Evolutionary conservation across 768 basidiomycete genomes (phyloP), one percentile per base, ranked within the genome.

Genomic region (Lactifluus subvellereus): DNA sequence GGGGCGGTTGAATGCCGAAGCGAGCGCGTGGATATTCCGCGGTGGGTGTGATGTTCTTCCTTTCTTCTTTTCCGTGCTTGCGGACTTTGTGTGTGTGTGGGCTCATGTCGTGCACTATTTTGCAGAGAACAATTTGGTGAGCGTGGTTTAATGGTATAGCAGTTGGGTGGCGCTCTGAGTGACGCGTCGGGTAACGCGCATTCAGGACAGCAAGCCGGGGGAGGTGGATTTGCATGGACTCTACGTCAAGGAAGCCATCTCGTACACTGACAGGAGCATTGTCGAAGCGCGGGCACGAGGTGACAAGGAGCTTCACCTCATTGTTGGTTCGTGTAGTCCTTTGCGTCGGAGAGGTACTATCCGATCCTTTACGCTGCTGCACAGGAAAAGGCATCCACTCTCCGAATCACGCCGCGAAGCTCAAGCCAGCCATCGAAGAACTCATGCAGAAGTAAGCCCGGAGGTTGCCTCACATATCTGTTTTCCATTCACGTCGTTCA

Each of bases 211-310:
- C 56, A 73, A 81, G 61, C 80, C 80, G 0, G 89, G 87, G 1
- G 89, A 94, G 72, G 77, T 97, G 50, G 91, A 98, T 73, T 76
- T 98, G 27, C 95, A 98, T 70, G 95, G 93, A 1, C 76, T 98
- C 4, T 96, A 91, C 73, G 94, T 96, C 64, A 93, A 92, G 71
- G 96, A 98, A 75, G 92, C 94, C 22, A 84, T 96, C 53, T 77
- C 81, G 48, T 81, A 80, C 57, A 86, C 84, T 1, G 95, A 98
- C 66, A 69, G 72, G 27, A 86, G 88, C 13, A 81, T 97, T 32
- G 75, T 83, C 69, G 75, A 82, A 38, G 92, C 90, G 14, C 86
- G 85, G 59, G 74, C 71, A 35, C 74, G 80, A 37, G 89, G 89
- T 3, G 81, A 87, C 61, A 67, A 76, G 6, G 82, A 91, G 69